These are phyloP conservation scores for Colletotrichum tabaci DNA, from an alignment of 2,329 filamentous ascomycete species.

Conservation along the genomic window DNA sequence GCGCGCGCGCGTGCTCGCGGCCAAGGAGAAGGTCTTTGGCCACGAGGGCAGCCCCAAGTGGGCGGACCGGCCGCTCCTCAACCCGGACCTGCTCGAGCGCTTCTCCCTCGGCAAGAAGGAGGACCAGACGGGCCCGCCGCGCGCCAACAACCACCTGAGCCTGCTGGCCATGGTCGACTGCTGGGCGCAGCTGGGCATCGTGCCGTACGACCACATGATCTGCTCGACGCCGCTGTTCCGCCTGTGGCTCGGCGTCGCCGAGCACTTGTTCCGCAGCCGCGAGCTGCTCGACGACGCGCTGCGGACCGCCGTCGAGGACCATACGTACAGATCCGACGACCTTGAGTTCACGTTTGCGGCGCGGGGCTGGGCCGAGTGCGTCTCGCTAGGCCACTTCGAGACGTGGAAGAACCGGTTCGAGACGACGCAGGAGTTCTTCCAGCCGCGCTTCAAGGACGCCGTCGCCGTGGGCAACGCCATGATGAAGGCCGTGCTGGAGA, in stretches of 20 bases:
- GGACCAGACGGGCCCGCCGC: slow-evolving; percentile 64
- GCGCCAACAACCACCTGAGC: slow-evolving; percentile 94
- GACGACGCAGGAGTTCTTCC: slow-evolving; percentile 91
- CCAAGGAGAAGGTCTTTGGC: slow-evolving; percentile 80
- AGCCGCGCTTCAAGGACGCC: slow-evolving; percentile 89
- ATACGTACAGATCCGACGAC: slow-evolving; percentile 94
- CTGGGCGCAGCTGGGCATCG: slow-evolving; percentile 94
- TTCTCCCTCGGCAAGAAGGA: slow-evolving; percentile 84
- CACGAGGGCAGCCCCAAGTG: slow-evolving; percentile 71
- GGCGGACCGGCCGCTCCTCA: slow-evolving; percentile 77
- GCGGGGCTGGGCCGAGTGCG: slow-evolving; percentile 94
- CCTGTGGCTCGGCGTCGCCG: slow-evolving; percentile 96
- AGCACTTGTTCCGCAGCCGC: slow-evolving; percentile 91
- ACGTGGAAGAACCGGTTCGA: slow-evolving; percentile 94
- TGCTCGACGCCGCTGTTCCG: slow-evolving; percentile 98
- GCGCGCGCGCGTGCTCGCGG: slow-evolving; percentile 75
- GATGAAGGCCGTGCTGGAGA: slow-evolving; percentile 95
- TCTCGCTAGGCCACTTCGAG: slow-evolving; percentile 91
- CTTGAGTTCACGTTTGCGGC: slow-evolving; percentile 98
- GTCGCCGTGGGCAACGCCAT: slow-evolving; percentile 93
- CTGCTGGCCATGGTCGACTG: slow-evolving; percentile 98
- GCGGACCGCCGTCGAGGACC: slow-evolving; percentile 88
- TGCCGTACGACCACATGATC: slow-evolving; percentile 99
- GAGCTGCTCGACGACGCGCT: slow-evolving; percentile 87
- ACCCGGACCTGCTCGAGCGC: slow-evolving; percentile 88